Conservation (phyloP, 768 basidiomycete species). For the Amanita pallidorosea region DNA sequence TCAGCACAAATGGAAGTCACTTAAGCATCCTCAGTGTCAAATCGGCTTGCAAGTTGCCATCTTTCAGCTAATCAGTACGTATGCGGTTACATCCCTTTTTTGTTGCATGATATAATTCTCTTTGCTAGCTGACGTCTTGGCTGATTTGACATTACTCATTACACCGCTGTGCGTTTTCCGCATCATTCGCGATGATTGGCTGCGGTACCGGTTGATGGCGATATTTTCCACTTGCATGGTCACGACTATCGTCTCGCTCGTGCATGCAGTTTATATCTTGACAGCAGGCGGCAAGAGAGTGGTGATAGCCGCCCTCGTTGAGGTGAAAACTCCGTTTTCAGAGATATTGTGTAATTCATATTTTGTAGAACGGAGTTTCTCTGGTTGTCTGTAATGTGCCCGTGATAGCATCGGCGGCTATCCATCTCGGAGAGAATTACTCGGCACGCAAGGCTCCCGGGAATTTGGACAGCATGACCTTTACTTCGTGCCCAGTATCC, state of each 20-base stretch:
- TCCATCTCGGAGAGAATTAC: constrained; percentile 10
- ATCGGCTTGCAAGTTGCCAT: constrained; percentile 38
- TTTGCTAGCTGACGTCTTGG: constrained; percentile 32
- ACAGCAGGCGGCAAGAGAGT: constrained; percentile 16
- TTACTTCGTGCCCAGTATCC: not conserved
- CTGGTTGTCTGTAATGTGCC: constrained; percentile 30
- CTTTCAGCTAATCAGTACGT: constrained; percentile 42
- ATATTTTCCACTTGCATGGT: constrained; percentile 46
- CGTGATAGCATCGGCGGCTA: constrained; percentile 21
- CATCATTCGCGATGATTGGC: constrained; percentile 25
- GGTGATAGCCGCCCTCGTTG: constrained; percentile 29
- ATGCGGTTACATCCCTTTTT: not conserved
- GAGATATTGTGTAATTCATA: not conserved
- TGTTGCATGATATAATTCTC: not conserved
- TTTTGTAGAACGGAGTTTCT: constrained; percentile 19
- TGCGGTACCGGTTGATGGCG: constrained; percentile 32
- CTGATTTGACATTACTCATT: constrained; percentile 34
- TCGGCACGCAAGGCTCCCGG: not conserved
- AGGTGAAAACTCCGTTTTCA: constrained; percentile 17
- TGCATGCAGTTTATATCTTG: constrained; percentile 34
- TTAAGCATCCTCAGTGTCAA: constrained; percentile 26
- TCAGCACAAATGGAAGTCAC: constrained; percentile 26
- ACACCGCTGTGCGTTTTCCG: constrained; percentile 37
- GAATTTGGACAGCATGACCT: not conserved
- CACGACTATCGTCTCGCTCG: constrained; percentile 36